Evolutionary conservation across 345 rosid genomes (phyloP), one percentile per base, ranked within the genome.

Genomic region (Salix arbutifolia): DNA sequence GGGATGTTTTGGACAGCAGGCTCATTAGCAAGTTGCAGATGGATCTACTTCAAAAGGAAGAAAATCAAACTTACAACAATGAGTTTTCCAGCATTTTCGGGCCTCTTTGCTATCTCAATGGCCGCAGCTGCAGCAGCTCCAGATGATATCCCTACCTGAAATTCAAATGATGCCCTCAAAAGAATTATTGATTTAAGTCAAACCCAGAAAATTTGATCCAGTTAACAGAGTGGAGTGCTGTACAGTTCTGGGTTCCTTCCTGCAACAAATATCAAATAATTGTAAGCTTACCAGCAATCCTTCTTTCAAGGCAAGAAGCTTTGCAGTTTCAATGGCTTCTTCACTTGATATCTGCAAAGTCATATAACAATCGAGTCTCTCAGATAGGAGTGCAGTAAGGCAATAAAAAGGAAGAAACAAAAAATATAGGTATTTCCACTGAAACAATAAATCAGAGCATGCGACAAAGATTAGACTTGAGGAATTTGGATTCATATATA

Each of bases 71-170:
- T 88, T 81, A 90, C 93, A 65, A 83, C 90, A 13, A 90, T 83
- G 86, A 90, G 94, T 56, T 90, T 90, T 69, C 92, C 90, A 21
- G 88, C 88, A 77, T 90, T 87, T 86, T 87, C 92, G 30, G 90
- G 90, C 74, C 86, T 83, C 81, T 87, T 86, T 1, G 91, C 94
- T 26, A 87, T 85, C 79, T 81, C 78, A 40, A 90, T 82, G 26
- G 94, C 94, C 1, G 94, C 92, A 12, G 89, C 85, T 21, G 92
- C 88, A 60, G 94, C 92, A 23, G 91, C 94, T 79, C 92, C 94
- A 1, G 94, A 90, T 10, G 94, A 90, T 81, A 90, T 90, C 35
- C 94, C 94, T 13, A 86, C 92, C 90, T 90, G 79, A 71, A 73
- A 83, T 38, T 14, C 66, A 69, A 10, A 58, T 28, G 10, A 53